phyloP scores from a whole-genome alignment of 2,329 filamentous ascomycete species.

The Aspergillus sp. region DNA sequence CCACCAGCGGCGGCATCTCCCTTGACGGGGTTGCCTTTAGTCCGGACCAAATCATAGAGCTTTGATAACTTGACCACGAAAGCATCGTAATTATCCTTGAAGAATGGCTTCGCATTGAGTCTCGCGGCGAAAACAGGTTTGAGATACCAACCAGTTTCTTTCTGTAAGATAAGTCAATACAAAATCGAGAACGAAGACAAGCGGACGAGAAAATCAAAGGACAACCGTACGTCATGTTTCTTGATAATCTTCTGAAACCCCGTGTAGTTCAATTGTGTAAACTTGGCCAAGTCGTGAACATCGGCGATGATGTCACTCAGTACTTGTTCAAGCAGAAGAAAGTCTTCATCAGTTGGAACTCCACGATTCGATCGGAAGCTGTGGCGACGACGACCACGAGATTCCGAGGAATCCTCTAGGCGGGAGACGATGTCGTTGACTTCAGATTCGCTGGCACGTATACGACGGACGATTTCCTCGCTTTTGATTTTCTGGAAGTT shows the following conservation, averaged over 20 bases:
- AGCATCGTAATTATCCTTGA: constrained; percentile 97
- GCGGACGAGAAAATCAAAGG: not conserved
- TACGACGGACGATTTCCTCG: constrained; percentile 88
- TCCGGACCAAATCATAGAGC: constrained; percentile 91
- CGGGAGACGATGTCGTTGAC: constrained; percentile 81
- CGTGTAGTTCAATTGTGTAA: constrained; percentile 96
- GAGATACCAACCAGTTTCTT: constrained; percentile 89
- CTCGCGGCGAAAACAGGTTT: constrained; percentile 93
- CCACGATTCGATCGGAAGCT: constrained; percentile 17
- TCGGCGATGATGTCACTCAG: constrained; percentile 97
- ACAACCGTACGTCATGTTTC: constrained; percentile 80
- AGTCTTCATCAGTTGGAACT: constrained; percentile 78
- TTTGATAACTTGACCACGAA: constrained; percentile 93
- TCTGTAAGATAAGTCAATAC: constrained; percentile 48
- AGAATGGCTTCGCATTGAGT: constrained; percentile 94
- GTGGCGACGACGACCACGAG: constrained; percentile 28
- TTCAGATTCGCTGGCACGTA: constrained; percentile 81
- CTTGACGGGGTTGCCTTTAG: constrained; percentile 84
- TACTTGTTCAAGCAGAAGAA: constrained; percentile 87
- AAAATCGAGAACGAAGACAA: not conserved
- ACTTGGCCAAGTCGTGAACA: constrained; percentile 96
- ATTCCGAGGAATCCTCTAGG: constrained; percentile 52
- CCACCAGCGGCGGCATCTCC: constrained; percentile 90
- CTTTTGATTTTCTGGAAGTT: constrained; percentile 97
- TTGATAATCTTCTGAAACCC: constrained; percentile 99